Conservation (phyloP, 2,329 filamentous ascomycete genomes). For the Plenodomus tracheiphilus region DNA sequence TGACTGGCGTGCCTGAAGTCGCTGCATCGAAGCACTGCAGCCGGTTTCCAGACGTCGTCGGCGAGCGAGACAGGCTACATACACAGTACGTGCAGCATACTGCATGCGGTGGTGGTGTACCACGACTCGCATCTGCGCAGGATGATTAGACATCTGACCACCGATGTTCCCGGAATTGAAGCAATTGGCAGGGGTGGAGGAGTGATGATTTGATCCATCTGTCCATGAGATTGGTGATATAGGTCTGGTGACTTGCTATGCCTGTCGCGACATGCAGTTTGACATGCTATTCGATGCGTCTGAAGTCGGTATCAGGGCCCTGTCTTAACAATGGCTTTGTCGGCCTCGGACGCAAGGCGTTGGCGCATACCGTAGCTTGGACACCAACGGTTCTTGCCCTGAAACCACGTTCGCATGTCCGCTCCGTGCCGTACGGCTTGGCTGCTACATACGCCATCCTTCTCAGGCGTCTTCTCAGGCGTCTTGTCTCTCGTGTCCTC, state of each 20-base stretch:
- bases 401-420: neutral
- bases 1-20: slow-evolving; percentile 28
- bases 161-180: neutral
- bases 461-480: neutral
- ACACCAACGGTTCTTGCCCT: neutral
- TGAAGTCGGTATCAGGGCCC: neutral
- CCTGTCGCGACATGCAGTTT: neutral
- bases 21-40: slow-evolving; percentile 24
- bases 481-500: neutral
- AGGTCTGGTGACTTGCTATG: neutral
- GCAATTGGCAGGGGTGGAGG: neutral
- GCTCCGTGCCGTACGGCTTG: neutral
- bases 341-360: neutral
- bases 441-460: neutral
- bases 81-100: slow-evolving; percentile 11
- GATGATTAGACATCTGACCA: slow-evolving; percentile 11
- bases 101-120: slow-evolving; percentile 5
- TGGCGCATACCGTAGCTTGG: neutral
- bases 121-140: slow-evolving; percentile 7
- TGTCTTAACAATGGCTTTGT: neutral
- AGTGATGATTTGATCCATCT: neutral
- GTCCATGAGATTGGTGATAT: neutral
- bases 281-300: neutral
- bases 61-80: slow-evolving; percentile 10
- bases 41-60: slow-evolving; percentile 22